Evolutionary conservation across 371 early-diverging fungal species (phyloP).

Genomic region (Mortierella polycephala): DNA sequence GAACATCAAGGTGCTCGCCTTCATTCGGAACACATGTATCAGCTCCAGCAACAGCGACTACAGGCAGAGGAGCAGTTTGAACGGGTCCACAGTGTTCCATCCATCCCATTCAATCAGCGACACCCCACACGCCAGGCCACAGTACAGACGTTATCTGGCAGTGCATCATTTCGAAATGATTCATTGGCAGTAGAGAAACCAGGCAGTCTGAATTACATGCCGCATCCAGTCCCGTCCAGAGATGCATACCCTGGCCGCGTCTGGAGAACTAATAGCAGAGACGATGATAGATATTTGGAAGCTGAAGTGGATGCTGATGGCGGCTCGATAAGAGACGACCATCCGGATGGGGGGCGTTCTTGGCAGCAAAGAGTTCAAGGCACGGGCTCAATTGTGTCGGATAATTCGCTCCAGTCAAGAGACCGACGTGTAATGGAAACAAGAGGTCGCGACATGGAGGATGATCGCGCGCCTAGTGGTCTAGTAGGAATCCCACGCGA

Average conservation of each 20-base stretch:
- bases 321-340: too few species aligned
- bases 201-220: too few species aligned
- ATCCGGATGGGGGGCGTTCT: too few species aligned
- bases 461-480: slow-evolving; percentile 30
- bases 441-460: not conserved
- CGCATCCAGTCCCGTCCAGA: too few species aligned
- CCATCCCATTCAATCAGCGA: not conserved
- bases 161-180: too few species aligned
- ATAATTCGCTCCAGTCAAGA: not conserved
- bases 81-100: not conserved
- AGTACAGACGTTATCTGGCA: too few species aligned
- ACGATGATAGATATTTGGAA: too few species aligned
- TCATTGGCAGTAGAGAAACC: too few species aligned
- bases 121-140: not conserved
- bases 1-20: slow-evolving; percentile 5
- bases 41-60: slow-evolving; percentile 7
- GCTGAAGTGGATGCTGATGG: too few species aligned
- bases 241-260: too few species aligned
- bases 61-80: not conserved
- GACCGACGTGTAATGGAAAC: not conserved
- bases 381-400: not conserved
- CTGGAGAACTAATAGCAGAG: too few species aligned
- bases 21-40: slow-evolving; percentile 12
- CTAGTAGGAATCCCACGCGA: slow-evolving; percentile 29
- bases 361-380: not conserved